Base-by-base conservation (phyloP, 139 green algal species). In the Tetratostichococcus sp. region DNA sequence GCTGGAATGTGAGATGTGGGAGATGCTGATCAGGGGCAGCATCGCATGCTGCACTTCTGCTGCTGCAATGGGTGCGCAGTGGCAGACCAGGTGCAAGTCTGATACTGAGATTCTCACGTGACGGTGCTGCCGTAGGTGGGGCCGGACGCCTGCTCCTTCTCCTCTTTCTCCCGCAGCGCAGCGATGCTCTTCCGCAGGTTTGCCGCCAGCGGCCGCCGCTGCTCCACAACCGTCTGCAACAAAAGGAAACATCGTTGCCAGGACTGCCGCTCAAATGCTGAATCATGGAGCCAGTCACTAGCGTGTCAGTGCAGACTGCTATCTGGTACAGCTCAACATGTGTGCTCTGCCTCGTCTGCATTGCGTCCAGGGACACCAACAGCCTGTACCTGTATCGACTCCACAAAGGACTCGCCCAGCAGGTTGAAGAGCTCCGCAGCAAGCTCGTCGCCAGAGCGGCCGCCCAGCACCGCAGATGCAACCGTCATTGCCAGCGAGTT, bases 371-470 rank as follows among this genome's bases (percentile, higher is more conserved):
- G n/a, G n/a, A n/a, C n/a, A n/a, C n/a, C n/a, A n/a, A n/a, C n/a
- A n/a, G n/a, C n/a, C n/a, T n/a, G n/a, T 26, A 26, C 72, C 43
- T 73, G 75, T 17, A 96, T 84, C 4, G 80, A 31, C n/a, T 96
- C 92, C 43, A 96, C 88, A 14, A 84, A 85, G 30, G 58, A 67
- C 19, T 93, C 88, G 0, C 93, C 92, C 72, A 97, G 72, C 69
- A 97, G 69, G 43, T 97, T 92, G 73, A 93, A 89, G 35, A 97
- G 82, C 77, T 95, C 85, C 0, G 87, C 84, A 23, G 91, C 94
- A 31, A 83, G 30, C 73, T 81, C 79, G 32, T 93, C 89, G 26
- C 32, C 58, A 5, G 33, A 74, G 8, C 67, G 71, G 42, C 39
- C 73, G 8, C 65, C 26, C 43, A 87, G 70, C 69, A 87, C 69